Conservation (phyloP, 1,139 yeast species). For the Saccharomyces hybrid region DNA sequence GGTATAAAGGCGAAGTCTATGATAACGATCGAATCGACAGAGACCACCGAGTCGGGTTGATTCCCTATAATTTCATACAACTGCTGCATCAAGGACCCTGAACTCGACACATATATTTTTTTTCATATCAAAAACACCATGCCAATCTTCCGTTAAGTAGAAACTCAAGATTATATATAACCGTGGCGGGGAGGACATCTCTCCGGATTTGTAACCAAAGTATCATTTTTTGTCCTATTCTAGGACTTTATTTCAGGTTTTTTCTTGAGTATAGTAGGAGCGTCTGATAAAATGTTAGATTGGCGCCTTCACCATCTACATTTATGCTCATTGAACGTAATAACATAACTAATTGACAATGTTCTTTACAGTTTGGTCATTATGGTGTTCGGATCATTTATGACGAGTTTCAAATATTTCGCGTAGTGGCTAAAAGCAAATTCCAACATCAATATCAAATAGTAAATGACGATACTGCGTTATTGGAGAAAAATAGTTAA, state of each 20-base stretch:
- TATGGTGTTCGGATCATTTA: background rate
- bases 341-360: background rate
- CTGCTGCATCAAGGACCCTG: conserved; percentile 10
- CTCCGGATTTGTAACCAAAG: background rate
- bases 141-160: background rate
- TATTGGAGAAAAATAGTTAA: background rate
- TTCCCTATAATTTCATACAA: conserved; percentile 30
- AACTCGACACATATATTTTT: background rate
- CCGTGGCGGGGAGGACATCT: background rate
- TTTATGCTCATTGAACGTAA: background rate
- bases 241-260: background rate
- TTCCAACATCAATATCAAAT: background rate
- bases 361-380: background rate
- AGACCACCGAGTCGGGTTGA: conserved; percentile 23
- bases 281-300: background rate
- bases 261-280: background rate
- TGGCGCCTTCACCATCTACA: background rate
- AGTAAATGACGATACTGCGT: background rate
- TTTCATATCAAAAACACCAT: background rate
- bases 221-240: background rate
- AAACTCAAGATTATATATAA: background rate
- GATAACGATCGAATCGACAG: conserved; percentile 20
- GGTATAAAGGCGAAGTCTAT: conserved; percentile 31
- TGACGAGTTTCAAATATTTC: background rate
- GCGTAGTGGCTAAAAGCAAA: background rate